Evolutionary conservation across 2,329 filamentous ascomycete species (phyloP).

Genomic region (Neophaeococcomyces mojaviensis): DNA sequence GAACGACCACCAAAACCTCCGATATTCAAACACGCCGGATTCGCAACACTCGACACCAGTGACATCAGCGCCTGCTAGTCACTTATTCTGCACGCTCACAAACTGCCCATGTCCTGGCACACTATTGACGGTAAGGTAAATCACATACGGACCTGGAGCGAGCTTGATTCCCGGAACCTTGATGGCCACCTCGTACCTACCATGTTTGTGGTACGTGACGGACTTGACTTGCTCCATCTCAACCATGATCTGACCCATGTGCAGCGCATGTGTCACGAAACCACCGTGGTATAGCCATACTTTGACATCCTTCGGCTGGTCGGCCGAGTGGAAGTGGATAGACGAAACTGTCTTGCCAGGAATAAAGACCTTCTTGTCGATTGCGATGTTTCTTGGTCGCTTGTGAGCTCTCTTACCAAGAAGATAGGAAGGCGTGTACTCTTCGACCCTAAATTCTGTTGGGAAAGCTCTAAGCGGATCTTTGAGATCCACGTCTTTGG

Average conservation of each 20-base stretch:
- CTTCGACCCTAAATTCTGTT: conserved; percentile 57
- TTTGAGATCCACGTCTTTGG: conserved; percentile 30
- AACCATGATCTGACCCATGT: conserved; percentile 55
- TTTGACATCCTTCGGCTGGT: conserved; percentile 38
- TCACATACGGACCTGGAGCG: conserved; percentile 53
- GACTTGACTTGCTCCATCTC: conserved; percentile 43
- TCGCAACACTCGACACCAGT: no score
- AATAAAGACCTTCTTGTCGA: conserved; percentile 39
- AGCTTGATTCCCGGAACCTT: conserved; percentile 49
- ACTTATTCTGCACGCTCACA: conserved; percentile 27
- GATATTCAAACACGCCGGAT: no score
- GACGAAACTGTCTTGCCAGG: conserved; percentile 40
- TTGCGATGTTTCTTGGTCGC: conserved; percentile 42
- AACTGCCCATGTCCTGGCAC: conserved; percentile 48
- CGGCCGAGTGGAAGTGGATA: conserved; percentile 36
- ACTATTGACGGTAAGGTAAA: conserved; percentile 52
- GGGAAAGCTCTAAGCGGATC: conserved; percentile 40
- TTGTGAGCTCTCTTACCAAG: conserved; percentile 41
- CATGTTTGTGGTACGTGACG: not conserved
- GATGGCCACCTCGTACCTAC: conserved; percentile 37
- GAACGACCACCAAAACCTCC: no score
- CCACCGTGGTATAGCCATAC: conserved; percentile 52
- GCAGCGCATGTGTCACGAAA: conserved; percentile 53
- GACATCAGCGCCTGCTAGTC: not conserved
- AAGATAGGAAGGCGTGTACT: conserved; percentile 55